A percentile compares a stretch with the other conserved stretches of the same genome.
Evolutionary conservation across 768 basidiomycete species (phyloP).

Genomic region (Amanita subjunquillea): DNA sequence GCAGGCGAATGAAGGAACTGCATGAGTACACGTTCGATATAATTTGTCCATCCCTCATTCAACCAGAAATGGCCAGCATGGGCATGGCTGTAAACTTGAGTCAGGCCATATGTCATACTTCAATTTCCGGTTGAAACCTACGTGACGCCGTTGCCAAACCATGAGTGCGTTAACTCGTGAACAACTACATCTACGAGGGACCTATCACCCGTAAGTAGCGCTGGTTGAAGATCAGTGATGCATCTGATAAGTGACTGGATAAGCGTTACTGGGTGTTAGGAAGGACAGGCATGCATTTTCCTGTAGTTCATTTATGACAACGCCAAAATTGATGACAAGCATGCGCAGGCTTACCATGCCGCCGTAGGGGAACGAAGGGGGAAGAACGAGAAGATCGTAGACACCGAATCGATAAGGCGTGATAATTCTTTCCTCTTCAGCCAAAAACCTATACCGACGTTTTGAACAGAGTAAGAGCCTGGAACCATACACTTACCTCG

Average conservation of each 20-base stretch:
- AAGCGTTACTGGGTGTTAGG: slow-evolving; percentile 66
- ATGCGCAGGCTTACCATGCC: slow-evolving; percentile 51
- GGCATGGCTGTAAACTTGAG: slow-evolving; percentile 36
- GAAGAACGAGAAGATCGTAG: slow-evolving; percentile 83
- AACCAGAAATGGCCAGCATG: slow-evolving; percentile 80
- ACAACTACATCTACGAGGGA: slow-evolving; percentile 83
- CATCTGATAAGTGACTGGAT: not conserved
- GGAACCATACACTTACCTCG: slow-evolving; percentile 33
- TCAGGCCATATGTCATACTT: not conserved
- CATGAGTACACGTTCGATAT: slow-evolving; percentile 76
- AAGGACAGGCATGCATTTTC: slow-evolving; percentile 89
- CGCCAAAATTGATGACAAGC: not conserved
- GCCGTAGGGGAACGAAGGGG: slow-evolving; percentile 89
- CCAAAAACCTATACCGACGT: slow-evolving; percentile 47
- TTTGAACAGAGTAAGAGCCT: slow-evolving; percentile 2
- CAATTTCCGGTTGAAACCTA: slow-evolving; percentile 10
- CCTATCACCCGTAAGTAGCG: slow-evolving; percentile 81
- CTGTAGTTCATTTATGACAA: slow-evolving; percentile 22
- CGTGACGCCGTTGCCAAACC: slow-evolving; percentile 92
- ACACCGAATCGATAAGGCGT: slow-evolving; percentile 76
- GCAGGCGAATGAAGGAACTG: slow-evolving; percentile 61
- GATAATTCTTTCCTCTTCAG: slow-evolving; percentile 65
- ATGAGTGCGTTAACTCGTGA: slow-evolving; percentile 80
- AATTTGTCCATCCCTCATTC: slow-evolving; percentile 92
- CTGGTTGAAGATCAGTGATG: slow-evolving; percentile 19